Percentiles rank a stretch among this genome's conserved stretches.
Conservation (phyloP, 306 rosid genomes). For the Cucurbita pepo region DNA sequence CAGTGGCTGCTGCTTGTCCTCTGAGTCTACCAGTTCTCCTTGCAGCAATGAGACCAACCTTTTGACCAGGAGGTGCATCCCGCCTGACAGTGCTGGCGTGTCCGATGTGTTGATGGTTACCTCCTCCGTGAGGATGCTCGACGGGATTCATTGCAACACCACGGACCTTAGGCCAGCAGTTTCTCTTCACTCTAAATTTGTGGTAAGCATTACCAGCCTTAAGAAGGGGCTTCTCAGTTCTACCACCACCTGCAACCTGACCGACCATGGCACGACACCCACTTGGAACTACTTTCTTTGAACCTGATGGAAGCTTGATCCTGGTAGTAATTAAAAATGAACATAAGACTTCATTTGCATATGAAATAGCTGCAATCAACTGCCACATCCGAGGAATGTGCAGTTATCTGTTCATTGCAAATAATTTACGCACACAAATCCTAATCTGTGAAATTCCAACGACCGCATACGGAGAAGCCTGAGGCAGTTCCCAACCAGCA, state of each 20-base stretch:
- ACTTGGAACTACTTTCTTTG: slow-evolving; percentile 69
- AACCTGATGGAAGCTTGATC: slow-evolving; percentile 68
- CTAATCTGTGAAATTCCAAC: background rate
- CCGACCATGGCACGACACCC: slow-evolving; percentile 75
- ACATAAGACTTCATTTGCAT: background rate
- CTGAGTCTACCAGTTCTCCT: slow-evolving; percentile 70
- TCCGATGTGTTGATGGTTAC: slow-evolving; percentile 83
- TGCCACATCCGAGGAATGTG: too few relatives aligned
- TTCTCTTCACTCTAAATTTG: slow-evolving; percentile 69
- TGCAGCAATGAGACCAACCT: slow-evolving; percentile 82
- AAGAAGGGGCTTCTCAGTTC: slow-evolving; percentile 65
- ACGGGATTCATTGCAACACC: slow-evolving; percentile 96
- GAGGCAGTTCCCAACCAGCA: background rate
- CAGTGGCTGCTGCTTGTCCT: slow-evolving; percentile 70
- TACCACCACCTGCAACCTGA: slow-evolving; percentile 81
- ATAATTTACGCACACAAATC: background rate
- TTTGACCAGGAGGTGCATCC: slow-evolving; percentile 75
- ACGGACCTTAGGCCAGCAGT: slow-evolving; percentile 86
- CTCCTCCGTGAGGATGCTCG: slow-evolving; percentile 92
- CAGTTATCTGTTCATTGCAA: too few relatives aligned
- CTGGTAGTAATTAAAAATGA: slow-evolving; percentile 9
- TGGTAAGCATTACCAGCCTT: slow-evolving; percentile 82
- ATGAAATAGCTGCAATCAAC: too few relatives aligned
- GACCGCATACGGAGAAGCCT: background rate
- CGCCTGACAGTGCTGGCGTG: slow-evolving; percentile 69